Conservation (phyloP, 2,329 filamentous ascomycete species). For the Spiromastix sp. region DNA sequence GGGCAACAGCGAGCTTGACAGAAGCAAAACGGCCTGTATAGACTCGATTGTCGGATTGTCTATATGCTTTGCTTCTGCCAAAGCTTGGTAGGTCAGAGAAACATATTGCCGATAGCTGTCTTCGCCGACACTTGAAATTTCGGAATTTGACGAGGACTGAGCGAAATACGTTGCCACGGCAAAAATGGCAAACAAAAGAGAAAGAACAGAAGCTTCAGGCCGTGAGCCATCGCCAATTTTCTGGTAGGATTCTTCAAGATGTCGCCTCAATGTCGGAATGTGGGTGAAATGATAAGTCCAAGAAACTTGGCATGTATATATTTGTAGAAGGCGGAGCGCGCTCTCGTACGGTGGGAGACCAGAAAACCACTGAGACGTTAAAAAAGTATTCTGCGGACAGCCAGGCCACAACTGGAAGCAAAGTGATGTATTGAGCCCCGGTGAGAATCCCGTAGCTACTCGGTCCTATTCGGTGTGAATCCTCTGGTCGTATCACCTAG, state of each 20-base stretch:
- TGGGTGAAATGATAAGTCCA: conserved; percentile 28
- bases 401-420: background rate
- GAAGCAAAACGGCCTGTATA: conserved; percentile 18
- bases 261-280: conserved; percentile 16
- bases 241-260: conserved; percentile 22
- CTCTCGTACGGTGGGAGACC: conserved; percentile 22
- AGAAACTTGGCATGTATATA: conserved; percentile 24
- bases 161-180: conserved; percentile 21
- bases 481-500: background rate
- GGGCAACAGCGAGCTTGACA: conserved; percentile 1
- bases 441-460: background rate
- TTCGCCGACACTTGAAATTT: conserved; percentile 11
- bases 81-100: conserved; percentile 21
- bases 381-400: conserved; percentile 6
- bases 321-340: conserved; percentile 20
- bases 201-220: conserved; percentile 19
- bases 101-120: conserved; percentile 17
- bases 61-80: conserved; percentile 22
- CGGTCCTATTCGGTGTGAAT: background rate
- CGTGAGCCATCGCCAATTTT: conserved; percentile 12
- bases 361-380: conserved; percentile 12
- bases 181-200: conserved; percentile 25
- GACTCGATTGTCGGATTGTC: conserved; percentile 22
- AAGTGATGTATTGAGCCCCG: background rate
- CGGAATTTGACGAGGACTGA: conserved; percentile 10